Base-by-base conservation (phyloP, 192 early-diverging fungal species). In the Coemansia erecta region DNA sequence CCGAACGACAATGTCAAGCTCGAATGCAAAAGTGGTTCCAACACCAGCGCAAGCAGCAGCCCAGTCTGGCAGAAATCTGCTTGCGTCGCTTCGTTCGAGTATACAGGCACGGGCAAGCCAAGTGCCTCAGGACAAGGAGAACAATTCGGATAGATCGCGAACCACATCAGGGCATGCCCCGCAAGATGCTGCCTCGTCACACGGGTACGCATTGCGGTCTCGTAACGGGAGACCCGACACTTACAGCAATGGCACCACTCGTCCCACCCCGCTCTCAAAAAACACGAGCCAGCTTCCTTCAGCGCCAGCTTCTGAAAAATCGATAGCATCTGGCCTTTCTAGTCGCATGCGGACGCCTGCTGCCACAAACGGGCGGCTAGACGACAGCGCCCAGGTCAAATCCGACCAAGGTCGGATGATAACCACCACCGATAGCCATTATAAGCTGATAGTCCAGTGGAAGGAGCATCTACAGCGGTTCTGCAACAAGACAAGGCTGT, bases 401-500 rank as follows among this genome's bases (percentile, higher is more conserved):
- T 68, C 75, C 15, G 75, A 78, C 41, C 62, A 71, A 40, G 75
- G 69, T 23, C 69, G 59, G 19, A 64, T 70, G 22, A 68, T 68
- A 33, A 78, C 64, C 53, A 58, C 72, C 35, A 72, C 75, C 13
- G 75, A 78, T 21, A 69, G 51, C 45, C 72, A 78, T 41, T 61
- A 72, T 3, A 68, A 65, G n/a, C 72, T 69, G 42, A 59, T 78
- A 15, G 49, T 63, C n/a, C 41, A 31, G 57, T 78, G 75, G 75
- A 57, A 68, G 58, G 53, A 50, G 21, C 75, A 69, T 8, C 53
- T 78, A 46, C 60, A 54, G 48, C 12, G 33, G 26, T 78, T 78
- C 52, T 62, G 64, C 45, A 44, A 60, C 26, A 53, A 59, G 45
- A 68, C 69, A 0, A 54, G 60, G 26, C 28, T 22, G 19, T 72